These are phyloP conservation scores for Pleurotus ostreatus DNA, from an alignment of 768 basidiomycete genomes.

Conservation along the genomic window DNA sequence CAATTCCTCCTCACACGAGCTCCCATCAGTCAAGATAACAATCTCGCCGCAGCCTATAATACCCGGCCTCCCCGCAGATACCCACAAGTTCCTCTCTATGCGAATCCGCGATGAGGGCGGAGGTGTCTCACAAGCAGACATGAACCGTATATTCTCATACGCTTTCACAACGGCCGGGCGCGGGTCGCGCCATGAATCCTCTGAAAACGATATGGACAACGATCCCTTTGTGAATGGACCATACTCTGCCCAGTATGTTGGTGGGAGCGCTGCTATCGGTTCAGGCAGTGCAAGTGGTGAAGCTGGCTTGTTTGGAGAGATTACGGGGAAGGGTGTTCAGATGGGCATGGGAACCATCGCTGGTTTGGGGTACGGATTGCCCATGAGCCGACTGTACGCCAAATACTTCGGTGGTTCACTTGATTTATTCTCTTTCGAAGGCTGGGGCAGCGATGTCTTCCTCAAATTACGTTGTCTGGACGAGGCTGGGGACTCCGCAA, in stretches of 20 bases:
- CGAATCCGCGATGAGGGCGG: constrained; percentile 86
- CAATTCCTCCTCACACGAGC: constrained; percentile 24
- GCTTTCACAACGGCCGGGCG: constrained; percentile 84
- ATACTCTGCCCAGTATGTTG: constrained; percentile 75
- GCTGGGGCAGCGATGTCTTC: constrained; percentile 69
- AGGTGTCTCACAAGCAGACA: constrained; percentile 70
- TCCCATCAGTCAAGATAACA: constrained; percentile 71
- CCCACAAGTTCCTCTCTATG: constrained; percentile 59
- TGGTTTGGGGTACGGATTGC: constrained; percentile 82
- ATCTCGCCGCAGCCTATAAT: constrained; percentile 51
- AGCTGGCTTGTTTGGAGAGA: constrained; percentile 68
- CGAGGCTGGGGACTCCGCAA: constrained; percentile 42
- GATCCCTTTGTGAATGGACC: constrained; percentile 60
- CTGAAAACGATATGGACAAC: constrained; percentile 27
- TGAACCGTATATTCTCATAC: constrained; percentile 84
- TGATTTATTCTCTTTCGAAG: constrained; percentile 76
- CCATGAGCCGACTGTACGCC: constrained; percentile 75
- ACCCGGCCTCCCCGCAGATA: constrained; percentile 19
- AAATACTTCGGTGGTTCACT: constrained; percentile 85
- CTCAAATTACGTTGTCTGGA: constrained; percentile 46
- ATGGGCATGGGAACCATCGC: constrained; percentile 87
- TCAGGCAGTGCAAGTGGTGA: constrained; percentile 35
- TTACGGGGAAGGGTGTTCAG: constrained; percentile 72
- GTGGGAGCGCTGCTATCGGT: constrained; percentile 62
- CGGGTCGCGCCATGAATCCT: constrained; percentile 9